Evolutionary conservation across 495 filamentous ascomycete genomes (phyloP).

Genomic region (Arthonia radiata): DNA sequence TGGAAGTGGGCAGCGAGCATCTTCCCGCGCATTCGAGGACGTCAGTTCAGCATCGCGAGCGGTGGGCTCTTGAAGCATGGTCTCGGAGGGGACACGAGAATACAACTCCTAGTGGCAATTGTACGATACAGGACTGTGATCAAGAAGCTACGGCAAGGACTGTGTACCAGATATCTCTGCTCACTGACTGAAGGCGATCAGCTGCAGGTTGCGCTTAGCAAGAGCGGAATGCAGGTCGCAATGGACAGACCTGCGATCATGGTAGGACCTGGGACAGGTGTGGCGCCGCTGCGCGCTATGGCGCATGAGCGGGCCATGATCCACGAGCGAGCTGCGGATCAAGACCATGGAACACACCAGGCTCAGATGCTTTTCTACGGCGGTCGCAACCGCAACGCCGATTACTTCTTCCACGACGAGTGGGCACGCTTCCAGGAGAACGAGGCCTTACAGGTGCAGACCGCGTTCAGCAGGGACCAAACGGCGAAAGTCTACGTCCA

Average conservation of each 20-base stretch:
- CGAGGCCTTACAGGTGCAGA: slow-evolving; percentile 28
- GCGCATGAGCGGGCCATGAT: slow-evolving; percentile 33
- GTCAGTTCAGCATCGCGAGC: slow-evolving; percentile 76
- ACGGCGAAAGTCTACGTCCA: slow-evolving; percentile 70
- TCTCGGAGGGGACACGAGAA: slow-evolving; percentile 15
- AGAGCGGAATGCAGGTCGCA: slow-evolving; percentile 26
- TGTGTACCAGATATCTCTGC: slow-evolving; percentile 71
- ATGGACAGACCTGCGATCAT: slow-evolving; percentile 39
- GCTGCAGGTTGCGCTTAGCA: slow-evolving; percentile 32
- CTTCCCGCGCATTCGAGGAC: slow-evolving; percentile 48
- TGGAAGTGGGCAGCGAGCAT: slow-evolving; percentile 41
- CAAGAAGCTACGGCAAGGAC: slow-evolving; percentile 59
- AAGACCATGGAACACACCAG: neutral
- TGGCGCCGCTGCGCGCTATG: slow-evolving; percentile 68
- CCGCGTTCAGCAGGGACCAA: slow-evolving; percentile 70
- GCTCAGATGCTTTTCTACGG: slow-evolving; percentile 43
- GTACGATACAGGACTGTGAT: slow-evolving; percentile 81
- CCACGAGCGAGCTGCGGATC: neutral
- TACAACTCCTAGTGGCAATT: slow-evolving; percentile 71
- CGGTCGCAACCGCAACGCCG: slow-evolving; percentile 40
- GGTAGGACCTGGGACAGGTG: slow-evolving; percentile 71
- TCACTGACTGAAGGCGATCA: slow-evolving; percentile 29
- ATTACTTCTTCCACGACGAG: slow-evolving; percentile 61
- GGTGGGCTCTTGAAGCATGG: slow-evolving; percentile 29
- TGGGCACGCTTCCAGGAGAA: slow-evolving; percentile 25